A percentile compares a stretch with the other conserved stretches of the same genome.
phyloP scores from a whole-genome alignment of 1,139 yeast species.

The Pichiaceae sp. region DNA sequence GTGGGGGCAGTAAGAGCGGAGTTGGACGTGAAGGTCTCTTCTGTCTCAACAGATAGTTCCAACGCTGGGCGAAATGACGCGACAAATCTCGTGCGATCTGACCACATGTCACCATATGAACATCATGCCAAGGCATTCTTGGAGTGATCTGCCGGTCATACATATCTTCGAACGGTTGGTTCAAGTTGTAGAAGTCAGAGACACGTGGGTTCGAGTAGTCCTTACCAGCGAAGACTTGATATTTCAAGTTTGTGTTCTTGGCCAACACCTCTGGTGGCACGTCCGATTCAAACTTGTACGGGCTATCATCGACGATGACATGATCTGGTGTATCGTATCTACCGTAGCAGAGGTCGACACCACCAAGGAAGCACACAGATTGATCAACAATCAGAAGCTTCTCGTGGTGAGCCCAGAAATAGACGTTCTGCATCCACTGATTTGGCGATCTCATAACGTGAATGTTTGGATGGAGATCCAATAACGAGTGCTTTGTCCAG shows the following conservation, averaged over 20 bases:
- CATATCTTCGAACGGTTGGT: slow-evolving; percentile 87
- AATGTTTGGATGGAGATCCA: slow-evolving; percentile 78
- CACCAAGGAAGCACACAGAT: slow-evolving; percentile 86
- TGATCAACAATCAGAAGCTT: slow-evolving; percentile 83
- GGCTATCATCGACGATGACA: slow-evolving; percentile 70
- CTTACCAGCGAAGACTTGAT: slow-evolving; percentile 89
- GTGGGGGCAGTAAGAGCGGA: slow-evolving; percentile 87
- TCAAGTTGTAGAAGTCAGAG: slow-evolving; percentile 73
- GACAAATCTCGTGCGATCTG: slow-evolving; percentile 89
- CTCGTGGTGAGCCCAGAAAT: slow-evolving; percentile 99
- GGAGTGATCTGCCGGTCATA: slow-evolving; percentile 76
- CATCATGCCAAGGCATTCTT: slow-evolving; percentile 99
- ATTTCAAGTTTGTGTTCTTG: slow-evolving; percentile 18
- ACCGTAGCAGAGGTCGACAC: slow-evolving; percentile 92
- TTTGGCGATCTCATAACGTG: slow-evolving; percentile 93
- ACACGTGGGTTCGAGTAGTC: slow-evolving; percentile 96
- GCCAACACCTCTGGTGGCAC: slow-evolving; percentile 4
- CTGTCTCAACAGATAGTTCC: slow-evolving; percentile 90
- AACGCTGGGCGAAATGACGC: slow-evolving; percentile 92
- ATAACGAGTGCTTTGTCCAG: slow-evolving; percentile 88
- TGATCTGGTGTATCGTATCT: slow-evolving; percentile 97
- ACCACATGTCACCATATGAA: slow-evolving; percentile 95
- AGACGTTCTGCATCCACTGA: slow-evolving; percentile 86
- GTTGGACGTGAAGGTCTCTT: slow-evolving; percentile 92
- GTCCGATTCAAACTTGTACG: slow-evolving; percentile 29